phyloP scores from a whole-genome alignment of 2,329 filamentous ascomycete species.

The Colletotrichum agaves region DNA sequence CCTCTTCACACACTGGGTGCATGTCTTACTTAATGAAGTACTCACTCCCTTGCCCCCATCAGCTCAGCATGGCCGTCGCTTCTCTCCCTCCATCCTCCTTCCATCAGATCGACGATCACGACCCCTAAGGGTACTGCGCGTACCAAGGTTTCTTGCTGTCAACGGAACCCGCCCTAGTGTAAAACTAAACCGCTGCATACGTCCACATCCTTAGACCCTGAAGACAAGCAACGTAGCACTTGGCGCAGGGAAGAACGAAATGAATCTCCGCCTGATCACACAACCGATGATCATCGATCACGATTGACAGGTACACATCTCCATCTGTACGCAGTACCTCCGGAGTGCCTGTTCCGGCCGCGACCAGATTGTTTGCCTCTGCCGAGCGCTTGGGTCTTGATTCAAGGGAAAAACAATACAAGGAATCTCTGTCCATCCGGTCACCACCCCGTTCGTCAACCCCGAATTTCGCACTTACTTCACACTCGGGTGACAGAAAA shows the following conservation, averaged over 20 bases:
- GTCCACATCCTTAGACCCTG: slow-evolving; percentile 14
- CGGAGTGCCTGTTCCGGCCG: slow-evolving; percentile 29
- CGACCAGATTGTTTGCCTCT: neutral
- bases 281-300: slow-evolving; percentile 22
- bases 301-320: slow-evolving; percentile 25
- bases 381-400: neutral
- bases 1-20: no score
- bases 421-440: no score
- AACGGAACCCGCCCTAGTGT: slow-evolving; percentile 13
- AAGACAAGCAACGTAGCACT: slow-evolving; percentile 18
- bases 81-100: neutral
- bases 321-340: neutral
- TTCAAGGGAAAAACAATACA: neutral
- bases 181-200: no score
- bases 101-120: slow-evolving; percentile 31
- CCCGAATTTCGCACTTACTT: no score
- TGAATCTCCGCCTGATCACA: slow-evolving; percentile 27
- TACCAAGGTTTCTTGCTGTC: slow-evolving; percentile 18
- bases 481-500: no score
- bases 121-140: slow-evolving; percentile 12
- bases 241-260: neutral
- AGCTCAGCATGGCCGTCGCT: no score
- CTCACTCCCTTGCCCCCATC: no score
- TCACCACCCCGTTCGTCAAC: neutral
- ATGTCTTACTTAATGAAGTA: no score